Evolutionary conservation across 1,284 basidiomycete genomes (phyloP), one percentile per base, ranked within the genome.

Genomic region (Cutaneotrichosporon sp.): DNA sequence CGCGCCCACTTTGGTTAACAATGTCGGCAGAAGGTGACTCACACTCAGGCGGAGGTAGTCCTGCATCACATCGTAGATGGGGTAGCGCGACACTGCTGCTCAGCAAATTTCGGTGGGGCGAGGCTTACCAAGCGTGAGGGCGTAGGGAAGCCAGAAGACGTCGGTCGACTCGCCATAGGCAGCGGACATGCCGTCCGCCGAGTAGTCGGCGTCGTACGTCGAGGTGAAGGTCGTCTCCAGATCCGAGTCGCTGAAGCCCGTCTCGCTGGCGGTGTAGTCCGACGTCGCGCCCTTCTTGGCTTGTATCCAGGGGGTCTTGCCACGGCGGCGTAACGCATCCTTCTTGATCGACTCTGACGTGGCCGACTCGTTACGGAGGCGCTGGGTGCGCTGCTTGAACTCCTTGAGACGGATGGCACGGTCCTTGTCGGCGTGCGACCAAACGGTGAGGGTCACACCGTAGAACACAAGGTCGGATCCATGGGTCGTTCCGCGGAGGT

Each of bases 121-220:
- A 20, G 5, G 60, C 69, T 55, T 27, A 74, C 73, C 73, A 51
- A 76, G 62, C 18, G 91, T 93, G 46, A 95, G 81, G 3, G 91
- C 90, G 73, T 94, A 94, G 7, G 92, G 92, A 57, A 95, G 84
- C 92, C 92, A 95, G 74, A 94, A 94, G 22, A 92, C 89, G 29
- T 92, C 91, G 69, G 91, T 91, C 0, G 89, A 62, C 47, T 75
- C 74, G 49, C 68, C 72, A 10, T 64, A 66, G 4, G 63, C 68
- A 16, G 64, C 68, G 4, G 51, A 54, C 4, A 57, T 67, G 55
- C 72, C 74, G 36, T 45, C 56, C 18, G 52, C 16, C 3, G 65
- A 66, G 47, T 53, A 60, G 34, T 66, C 58, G 29, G 49, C 61
- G 22, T 62, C 60, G n/a, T 46, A 36, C 14, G 58, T 56, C 36